phyloP scores from a whole-genome alignment of 371 early-diverging fungal genomes.

The Phascolomyces articulosus region DNA sequence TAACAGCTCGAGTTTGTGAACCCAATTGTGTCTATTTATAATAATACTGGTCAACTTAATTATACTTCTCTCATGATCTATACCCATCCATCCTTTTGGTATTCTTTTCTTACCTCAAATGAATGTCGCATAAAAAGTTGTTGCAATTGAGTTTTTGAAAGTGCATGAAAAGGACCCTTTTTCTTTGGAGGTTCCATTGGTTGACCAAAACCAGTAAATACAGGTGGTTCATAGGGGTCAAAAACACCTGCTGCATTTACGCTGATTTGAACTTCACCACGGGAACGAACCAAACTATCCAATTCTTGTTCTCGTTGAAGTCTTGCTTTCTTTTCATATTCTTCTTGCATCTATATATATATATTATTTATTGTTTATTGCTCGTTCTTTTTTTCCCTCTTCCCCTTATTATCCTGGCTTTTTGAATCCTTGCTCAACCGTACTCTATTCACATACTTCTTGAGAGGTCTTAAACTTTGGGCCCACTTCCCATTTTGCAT shows the following conservation, averaged over 20 bases:
- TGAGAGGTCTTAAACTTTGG: slow-evolving; percentile 78
- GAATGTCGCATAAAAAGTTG: slow-evolving; percentile 83
- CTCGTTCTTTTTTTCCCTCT: not conserved
- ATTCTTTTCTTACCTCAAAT: slow-evolving; percentile 69
- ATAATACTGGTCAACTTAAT: not conserved
- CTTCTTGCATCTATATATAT: slow-evolving; percentile 69
- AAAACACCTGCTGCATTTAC: slow-evolving; percentile 62
- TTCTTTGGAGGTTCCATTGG: slow-evolving; percentile 18
- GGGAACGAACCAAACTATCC: slow-evolving; percentile 77
- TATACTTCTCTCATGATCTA: not conserved
- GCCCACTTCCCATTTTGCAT: slow-evolving; percentile 78
- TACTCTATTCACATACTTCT: slow-evolving; percentile 63
- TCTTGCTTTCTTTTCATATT: slow-evolving; percentile 78
- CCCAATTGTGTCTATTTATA: slow-evolving; percentile 67
- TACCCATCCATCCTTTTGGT: no score
- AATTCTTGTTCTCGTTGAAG: slow-evolving; percentile 75
- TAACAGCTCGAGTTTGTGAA: slow-evolving; percentile 62
- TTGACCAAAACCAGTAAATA: slow-evolving; percentile 49
- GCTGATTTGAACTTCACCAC: slow-evolving; percentile 57
- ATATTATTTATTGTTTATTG: not conserved
- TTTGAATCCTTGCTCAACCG: not conserved
- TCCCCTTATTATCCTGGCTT: no score
- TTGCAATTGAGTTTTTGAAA: slow-evolving; percentile 62
- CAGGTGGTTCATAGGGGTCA: slow-evolving; percentile 56
- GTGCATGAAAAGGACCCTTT: slow-evolving; percentile 23